A percentile compares a stretch with the other conserved stretches of the same genome.
Conservation (phyloP, 345 rosid genomes). For the Euphorbia tirucalli region DNA sequence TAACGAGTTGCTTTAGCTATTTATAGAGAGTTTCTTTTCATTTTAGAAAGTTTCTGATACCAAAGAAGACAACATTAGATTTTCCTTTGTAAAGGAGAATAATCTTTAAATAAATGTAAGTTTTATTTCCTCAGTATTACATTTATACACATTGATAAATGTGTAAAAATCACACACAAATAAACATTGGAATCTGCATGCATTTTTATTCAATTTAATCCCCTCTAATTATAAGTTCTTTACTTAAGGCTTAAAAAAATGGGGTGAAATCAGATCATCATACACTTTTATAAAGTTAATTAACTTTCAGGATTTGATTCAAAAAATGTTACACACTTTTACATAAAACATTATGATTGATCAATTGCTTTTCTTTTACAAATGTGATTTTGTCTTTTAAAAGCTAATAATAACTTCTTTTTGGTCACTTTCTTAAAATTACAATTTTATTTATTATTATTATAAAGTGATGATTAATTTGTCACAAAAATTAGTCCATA, state of each 20-base stretch:
- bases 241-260: neutral
- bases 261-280: neutral
- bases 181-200: too few relatives aligned
- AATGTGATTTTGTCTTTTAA: constrained; percentile 29
- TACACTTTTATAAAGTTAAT: neutral
- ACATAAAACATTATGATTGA: constrained; percentile 35
- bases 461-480: constrained; percentile 23
- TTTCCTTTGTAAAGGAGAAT: too few relatives aligned
- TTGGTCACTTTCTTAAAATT: constrained; percentile 24
- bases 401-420: constrained; percentile 49
- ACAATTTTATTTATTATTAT: constrained; percentile 1
- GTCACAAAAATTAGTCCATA: constrained; percentile 7
- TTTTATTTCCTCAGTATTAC: too few relatives aligned
- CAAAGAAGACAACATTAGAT: too few relatives aligned
- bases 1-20: too few relatives aligned
- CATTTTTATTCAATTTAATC: neutral
- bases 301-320: constrained; percentile 19
- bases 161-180: too few relatives aligned
- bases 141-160: too few relatives aligned
- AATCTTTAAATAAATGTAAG: too few relatives aligned
- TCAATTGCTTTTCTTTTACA: constrained; percentile 24
- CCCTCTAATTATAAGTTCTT: neutral
- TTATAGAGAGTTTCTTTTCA: too few relatives aligned
- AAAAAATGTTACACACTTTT: constrained; percentile 17
- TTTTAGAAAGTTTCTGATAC: too few relatives aligned